Evolutionary conservation across 768 basidiomycete species (phyloP), one percentile per base, ranked within the genome.

Genomic region (button mushroom (Agaricus bisporus)): DNA sequence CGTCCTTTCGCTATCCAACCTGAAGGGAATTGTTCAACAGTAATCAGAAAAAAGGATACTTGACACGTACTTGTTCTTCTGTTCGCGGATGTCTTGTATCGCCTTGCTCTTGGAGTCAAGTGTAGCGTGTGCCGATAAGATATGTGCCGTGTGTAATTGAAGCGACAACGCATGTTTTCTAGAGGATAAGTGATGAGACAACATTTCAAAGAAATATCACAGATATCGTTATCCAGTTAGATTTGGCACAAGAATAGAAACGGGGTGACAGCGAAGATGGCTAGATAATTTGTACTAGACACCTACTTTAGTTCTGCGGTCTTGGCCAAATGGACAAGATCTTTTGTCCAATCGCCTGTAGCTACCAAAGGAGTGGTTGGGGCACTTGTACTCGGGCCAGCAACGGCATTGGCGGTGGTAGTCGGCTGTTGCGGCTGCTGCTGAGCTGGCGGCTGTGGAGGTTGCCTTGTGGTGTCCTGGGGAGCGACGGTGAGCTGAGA

Each of bases 261-360:
- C 36, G 28, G 7, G 18, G 43, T 20, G 12, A 25, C 39, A 41
- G 22, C 28, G 35, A 5, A 11, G 20, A 36, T 20, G 7, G 12
- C 38, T 47, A 36, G 37, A 18, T n/a, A 22, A 29, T 22, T 18
- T 11, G 26, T 20, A 17, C 25, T n/a, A 28, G 35, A 46, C 36
- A 79, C 87, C 60, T 66, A 92, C 90, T 92, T 92, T 62, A 92
- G 77, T 65, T 92, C 90, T 8, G 90, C 90, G 1, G 87, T 89
- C 71, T 88, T 91, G 5, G 90, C 90, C 10, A 92, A 77, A 49
- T 91, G 87, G 29, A 92, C 85, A 41, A 92, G 77, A 67, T 90
- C 87, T 60, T 85, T 86, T 25, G 88, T 90, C 90, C 90, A 92
- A 66, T 91, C 88, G 8, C 88, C 90, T 17, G 81, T 84, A 4